Evolutionary conservation across 805 yeast genomes (phyloP).

Genomic region (Starmerella sirachaensis): DNA sequence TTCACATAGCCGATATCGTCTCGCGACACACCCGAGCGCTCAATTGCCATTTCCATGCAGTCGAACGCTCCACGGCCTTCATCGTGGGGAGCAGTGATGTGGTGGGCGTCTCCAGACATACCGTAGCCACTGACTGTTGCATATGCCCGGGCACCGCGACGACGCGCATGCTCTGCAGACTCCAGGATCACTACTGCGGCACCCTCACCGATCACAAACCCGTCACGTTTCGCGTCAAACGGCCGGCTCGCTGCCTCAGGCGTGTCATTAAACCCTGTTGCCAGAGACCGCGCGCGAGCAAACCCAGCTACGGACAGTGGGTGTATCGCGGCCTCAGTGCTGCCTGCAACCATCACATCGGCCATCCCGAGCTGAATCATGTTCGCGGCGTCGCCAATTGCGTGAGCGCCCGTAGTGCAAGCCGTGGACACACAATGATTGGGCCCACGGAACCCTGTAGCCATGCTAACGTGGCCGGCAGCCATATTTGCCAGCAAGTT

Average conservation of each 20-base stretch:
- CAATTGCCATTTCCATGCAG: constrained; percentile 69
- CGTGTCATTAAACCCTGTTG: constrained; percentile 46
- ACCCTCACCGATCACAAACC: constrained; percentile 93
- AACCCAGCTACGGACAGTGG: constrained; percentile 85
- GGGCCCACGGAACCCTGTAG: constrained; percentile 68
- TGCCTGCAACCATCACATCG: constrained; percentile 87
- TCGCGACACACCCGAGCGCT: constrained; percentile 37
- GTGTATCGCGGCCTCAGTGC: constrained; percentile 75
- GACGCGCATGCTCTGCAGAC: constrained; percentile 58
- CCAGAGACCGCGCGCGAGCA: constrained; percentile 74
- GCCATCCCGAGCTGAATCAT: constrained; percentile 71
- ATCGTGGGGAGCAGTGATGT: constrained; percentile 80
- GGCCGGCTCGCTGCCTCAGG: constrained; percentile 73
- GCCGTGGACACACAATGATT: constrained; percentile 85
- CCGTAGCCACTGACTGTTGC: constrained; percentile 87
- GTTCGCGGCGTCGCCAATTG: constrained; percentile 85
- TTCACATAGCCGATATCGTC: constrained; percentile 61
- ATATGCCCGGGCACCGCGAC: constrained; percentile 53
- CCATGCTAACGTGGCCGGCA: constrained; percentile 77
- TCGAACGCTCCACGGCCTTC: constrained; percentile 74
- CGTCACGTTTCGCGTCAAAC: constrained; percentile 64
- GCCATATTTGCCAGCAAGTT: constrained; percentile 83
- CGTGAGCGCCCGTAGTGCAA: constrained; percentile 91
- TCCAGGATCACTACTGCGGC: constrained; percentile 73
- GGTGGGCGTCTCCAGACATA: constrained; percentile 78